Conservation (phyloP, 306 rosid species). For the Dryas alaskensis region DNA sequence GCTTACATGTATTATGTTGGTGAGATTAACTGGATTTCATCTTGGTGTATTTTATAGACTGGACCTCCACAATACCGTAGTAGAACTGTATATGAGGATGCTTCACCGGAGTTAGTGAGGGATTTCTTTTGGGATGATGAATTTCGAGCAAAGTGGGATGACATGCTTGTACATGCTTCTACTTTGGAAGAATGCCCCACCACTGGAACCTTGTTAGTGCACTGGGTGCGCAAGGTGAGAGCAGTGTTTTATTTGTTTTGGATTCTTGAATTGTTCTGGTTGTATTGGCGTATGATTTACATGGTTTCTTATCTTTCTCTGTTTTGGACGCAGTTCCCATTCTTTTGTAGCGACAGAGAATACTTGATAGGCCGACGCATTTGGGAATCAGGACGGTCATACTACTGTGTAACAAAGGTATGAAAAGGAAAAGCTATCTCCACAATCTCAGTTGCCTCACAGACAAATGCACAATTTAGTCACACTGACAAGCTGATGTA, state of each 20-base stretch:
- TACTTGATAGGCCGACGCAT: constrained; percentile 61
- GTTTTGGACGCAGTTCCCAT: constrained; percentile 50
- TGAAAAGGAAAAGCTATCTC: neutral
- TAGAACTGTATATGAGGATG: constrained; percentile 52
- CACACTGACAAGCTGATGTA: neutral
- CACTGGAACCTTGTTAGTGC: constrained; percentile 54
- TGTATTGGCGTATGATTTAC: neutral
- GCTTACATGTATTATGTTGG: neutral
- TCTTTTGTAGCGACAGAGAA: constrained; percentile 62
- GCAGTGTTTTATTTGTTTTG: neutral
- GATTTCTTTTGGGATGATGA: constrained; percentile 70
- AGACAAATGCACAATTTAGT: neutral
- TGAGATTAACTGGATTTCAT: constrained; percentile 18
- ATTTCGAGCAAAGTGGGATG: constrained; percentile 53
- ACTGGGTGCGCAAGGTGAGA: constrained; percentile 65
- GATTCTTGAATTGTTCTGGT: constrained; percentile 8
- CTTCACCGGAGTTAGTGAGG: constrained; percentile 51
- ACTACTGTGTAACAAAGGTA: constrained; percentile 63
- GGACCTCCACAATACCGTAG: constrained; percentile 64
- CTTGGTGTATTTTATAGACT: constrained; percentile 29
- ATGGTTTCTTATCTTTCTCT: constrained; percentile 5
- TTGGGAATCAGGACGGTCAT: constrained; percentile 51
- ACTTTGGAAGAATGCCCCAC: constrained; percentile 51
- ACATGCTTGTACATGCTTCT: constrained; percentile 45
- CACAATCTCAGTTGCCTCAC: neutral